Conservation (phyloP, 2,329 filamentous ascomycete genomes). For the Xylariaceae sp. region DNA sequence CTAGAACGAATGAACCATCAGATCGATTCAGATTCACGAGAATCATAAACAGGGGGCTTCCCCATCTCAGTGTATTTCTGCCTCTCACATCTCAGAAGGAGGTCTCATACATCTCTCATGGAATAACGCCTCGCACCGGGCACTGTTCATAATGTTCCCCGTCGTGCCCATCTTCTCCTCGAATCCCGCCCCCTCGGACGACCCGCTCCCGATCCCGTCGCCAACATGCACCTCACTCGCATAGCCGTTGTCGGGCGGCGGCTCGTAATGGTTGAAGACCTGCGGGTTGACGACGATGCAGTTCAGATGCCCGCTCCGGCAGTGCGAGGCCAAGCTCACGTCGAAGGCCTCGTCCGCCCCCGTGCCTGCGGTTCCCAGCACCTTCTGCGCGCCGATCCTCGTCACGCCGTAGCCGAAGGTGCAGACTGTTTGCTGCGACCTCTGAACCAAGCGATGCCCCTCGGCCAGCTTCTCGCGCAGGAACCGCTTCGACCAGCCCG, state of each 20-base stretch:
- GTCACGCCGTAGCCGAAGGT: constrained; percentile 32
- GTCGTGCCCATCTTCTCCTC: constrained; percentile 32
- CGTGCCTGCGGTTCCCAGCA: constrained; percentile 28
- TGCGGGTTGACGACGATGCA: constrained; percentile 35
- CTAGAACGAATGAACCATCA: too few species aligned
- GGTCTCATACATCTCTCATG: constrained; percentile 24
- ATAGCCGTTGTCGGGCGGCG: constrained; percentile 20
- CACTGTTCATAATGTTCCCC: constrained; percentile 33
- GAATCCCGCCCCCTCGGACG: constrained; percentile 21
- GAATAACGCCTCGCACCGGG: constrained; percentile 34
- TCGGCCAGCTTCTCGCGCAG: constrained; percentile 17
- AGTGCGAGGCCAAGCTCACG: constrained; percentile 31
- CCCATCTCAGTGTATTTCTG: neutral
- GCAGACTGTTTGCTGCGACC: constrained; percentile 24
- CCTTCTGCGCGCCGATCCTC: constrained; percentile 30
- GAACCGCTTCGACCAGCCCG: constrained; percentile 25
- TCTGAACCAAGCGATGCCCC: constrained; percentile 27
- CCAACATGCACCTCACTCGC: constrained; percentile 19
- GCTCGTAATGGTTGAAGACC: neutral
- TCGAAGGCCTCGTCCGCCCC: constrained; percentile 34
- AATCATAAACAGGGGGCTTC: too few species aligned
- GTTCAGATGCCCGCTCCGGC: constrained; percentile 27
- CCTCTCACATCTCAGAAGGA: constrained; percentile 12
- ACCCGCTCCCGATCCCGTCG: constrained; percentile 13
- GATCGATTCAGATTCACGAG: too few species aligned